Percentiles rank a stretch among this genome's conserved stretches.
Evolutionary conservation across 345 rosid genomes (phyloP).

Genomic region (Populus nigra): DNA sequence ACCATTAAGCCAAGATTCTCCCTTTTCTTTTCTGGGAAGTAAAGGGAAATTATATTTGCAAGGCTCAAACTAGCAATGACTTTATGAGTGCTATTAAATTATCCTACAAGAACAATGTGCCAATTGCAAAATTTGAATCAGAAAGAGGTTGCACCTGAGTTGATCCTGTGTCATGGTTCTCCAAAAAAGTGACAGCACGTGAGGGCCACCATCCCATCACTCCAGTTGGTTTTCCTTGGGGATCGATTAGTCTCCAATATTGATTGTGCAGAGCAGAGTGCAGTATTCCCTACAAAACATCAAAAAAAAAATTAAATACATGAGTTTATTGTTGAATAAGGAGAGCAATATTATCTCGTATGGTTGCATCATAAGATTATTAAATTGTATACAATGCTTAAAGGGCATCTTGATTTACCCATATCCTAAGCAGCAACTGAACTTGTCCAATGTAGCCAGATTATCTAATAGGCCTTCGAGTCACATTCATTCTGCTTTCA

Average conservation of each 20-base stretch:
- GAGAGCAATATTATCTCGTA: no score
- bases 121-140: no score
- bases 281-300: slow-evolving; percentile 38
- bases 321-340: no score
- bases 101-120: neutral
- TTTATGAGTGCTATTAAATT: no score
- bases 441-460: no score
- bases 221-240: slow-evolving; percentile 53
- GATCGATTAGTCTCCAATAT: slow-evolving; percentile 51
- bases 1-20: neutral
- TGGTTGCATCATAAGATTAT: no score
- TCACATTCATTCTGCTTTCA: no score
- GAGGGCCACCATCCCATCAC: slow-evolving; percentile 64
- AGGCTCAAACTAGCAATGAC: neutral
- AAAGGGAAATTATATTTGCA: neutral
- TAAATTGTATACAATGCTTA: no score
- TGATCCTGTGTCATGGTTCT: slow-evolving; percentile 55
- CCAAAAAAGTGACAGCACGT: slow-evolving; percentile 48
- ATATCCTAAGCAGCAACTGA: no score
- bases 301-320: neutral
- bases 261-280: slow-evolving; percentile 43
- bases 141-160: slow-evolving; percentile 36
- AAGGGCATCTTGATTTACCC: no score
- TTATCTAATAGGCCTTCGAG: no score
- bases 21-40: neutral